phyloP scores from a whole-genome alignment of 257 asterid species.

The Solanum raphanifolium region DNA sequence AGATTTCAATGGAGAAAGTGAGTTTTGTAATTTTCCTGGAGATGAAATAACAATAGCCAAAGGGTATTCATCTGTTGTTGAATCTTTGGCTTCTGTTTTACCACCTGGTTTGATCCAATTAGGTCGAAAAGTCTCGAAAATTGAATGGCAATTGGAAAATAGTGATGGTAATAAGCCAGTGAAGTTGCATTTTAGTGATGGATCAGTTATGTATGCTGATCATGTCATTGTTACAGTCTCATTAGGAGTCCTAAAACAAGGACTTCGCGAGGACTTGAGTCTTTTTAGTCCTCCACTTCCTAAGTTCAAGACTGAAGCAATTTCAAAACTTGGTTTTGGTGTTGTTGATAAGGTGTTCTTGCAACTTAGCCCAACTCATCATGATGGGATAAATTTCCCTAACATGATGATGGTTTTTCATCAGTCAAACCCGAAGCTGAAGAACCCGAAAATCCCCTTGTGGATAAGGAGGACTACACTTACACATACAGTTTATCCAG shows the following conservation, averaged over 20 bases:
- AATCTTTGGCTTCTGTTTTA: constrained; percentile 51
- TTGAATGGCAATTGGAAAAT: constrained; percentile 41
- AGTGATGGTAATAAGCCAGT: constrained; percentile 34
- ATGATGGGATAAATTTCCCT: constrained; percentile 22
- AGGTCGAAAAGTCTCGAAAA: constrained; percentile 39
- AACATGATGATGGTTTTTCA: constrained; percentile 52
- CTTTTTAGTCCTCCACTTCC: constrained; percentile 73
- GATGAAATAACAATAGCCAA: constrained; percentile 67
- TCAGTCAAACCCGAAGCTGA: constrained; percentile 14
- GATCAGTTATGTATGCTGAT: constrained; percentile 49
- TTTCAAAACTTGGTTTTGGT: constrained; percentile 68
- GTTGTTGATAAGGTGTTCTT: constrained; percentile 78
- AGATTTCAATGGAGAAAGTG: constrained; percentile 62
- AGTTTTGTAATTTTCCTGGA: constrained; percentile 64
- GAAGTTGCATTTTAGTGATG: constrained; percentile 56
- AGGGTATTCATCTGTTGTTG: constrained; percentile 55
- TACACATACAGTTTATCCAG: constrained; percentile 41
- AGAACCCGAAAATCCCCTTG: constrained; percentile 40
- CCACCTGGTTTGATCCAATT: constrained; percentile 57
- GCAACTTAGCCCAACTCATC: constrained; percentile 10
- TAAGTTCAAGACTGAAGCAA: constrained; percentile 38
- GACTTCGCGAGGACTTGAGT: constrained; percentile 23
- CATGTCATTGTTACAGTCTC: constrained; percentile 82
- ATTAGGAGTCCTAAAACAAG: constrained; percentile 64
- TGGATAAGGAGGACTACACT: constrained; percentile 73